Evolutionary conservation across 2,329 filamentous ascomycete genomes (phyloP).

Genomic region (Botrytis squamosa): DNA sequence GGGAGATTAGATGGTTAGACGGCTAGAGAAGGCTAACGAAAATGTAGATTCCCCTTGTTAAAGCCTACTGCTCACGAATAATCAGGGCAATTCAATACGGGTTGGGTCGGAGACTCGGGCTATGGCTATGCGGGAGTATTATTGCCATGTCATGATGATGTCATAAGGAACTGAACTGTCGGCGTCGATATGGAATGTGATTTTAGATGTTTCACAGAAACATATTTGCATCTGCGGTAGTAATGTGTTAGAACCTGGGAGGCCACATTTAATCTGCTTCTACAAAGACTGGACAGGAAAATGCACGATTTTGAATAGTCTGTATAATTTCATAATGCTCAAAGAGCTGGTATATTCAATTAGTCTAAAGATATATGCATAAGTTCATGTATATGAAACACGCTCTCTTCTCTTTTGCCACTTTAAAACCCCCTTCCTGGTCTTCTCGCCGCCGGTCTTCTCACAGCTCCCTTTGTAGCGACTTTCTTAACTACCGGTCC

Average conservation of each 20-base stretch:
- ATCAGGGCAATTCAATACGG: neutral
- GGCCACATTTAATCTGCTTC: too few species aligned
- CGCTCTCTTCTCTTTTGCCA: neutral
- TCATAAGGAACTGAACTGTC: neutral
- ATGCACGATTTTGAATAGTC: neutral
- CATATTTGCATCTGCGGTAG: neutral
- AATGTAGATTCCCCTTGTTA: too few species aligned
- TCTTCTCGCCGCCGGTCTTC: slow-evolving; percentile 19
- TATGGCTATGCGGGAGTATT: neutral
- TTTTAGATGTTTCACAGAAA: neutral
- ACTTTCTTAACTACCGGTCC: slow-evolving; percentile 18
- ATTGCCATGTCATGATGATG: neutral
- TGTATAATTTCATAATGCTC: neutral
- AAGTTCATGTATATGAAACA: neutral
- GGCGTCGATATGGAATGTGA: neutral
- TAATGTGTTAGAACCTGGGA: neutral
- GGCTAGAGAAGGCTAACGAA: neutral
- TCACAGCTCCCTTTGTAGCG: slow-evolving; percentile 22
- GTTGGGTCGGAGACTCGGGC: neutral
- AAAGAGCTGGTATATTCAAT: slow-evolving; percentile 12
- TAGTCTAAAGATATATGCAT: neutral
- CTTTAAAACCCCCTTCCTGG: slow-evolving; percentile 22
- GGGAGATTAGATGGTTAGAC: neutral
- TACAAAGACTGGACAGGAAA: neutral
- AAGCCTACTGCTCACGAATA: neutral